These are phyloP conservation scores for Lasiosphaeriaceae sp. DNA, from an alignment of 495 filamentous ascomycete genomes.

Conservation along the genomic window DNA sequence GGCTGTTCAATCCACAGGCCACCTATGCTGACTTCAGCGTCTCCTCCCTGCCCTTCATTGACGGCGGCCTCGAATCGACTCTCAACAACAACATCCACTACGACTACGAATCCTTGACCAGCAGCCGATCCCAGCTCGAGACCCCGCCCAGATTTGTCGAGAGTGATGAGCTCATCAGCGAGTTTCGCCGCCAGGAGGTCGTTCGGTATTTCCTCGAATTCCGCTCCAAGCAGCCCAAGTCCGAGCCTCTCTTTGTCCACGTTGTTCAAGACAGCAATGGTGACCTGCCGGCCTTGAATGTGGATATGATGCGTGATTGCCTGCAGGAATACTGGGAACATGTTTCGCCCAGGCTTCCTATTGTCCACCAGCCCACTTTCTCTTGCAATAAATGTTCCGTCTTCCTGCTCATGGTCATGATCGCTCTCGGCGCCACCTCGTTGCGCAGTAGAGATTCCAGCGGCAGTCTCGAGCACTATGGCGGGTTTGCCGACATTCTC, in stretches of 20 bases:
- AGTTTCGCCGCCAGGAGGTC: slow-evolving; percentile 76
- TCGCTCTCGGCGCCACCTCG: slow-evolving; percentile 87
- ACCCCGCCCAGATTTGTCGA: slow-evolving; percentile 65
- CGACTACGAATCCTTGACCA: slow-evolving; percentile 50
- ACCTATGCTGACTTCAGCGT: slow-evolving; percentile 38
- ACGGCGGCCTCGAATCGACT: slow-evolving; percentile 47
- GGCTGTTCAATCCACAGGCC: slow-evolving; percentile 46
- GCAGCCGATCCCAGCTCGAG: slow-evolving; percentile 69
- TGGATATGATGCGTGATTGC: slow-evolving; percentile 90
- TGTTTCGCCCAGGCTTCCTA: slow-evolving; percentile 88
- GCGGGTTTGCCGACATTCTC: slow-evolving; percentile 76
- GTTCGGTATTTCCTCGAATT: slow-evolving; percentile 74
- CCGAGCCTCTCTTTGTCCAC: slow-evolving; percentile 64
- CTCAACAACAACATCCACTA: slow-evolving; percentile 51
- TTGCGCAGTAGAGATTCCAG: slow-evolving; percentile 71
- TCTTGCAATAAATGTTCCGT: slow-evolving; percentile 75
- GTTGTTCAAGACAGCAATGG: slow-evolving; percentile 67
- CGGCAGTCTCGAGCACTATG: slow-evolving; percentile 63
- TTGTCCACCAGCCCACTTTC: slow-evolving; percentile 91
- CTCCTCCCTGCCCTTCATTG: slow-evolving; percentile 41
- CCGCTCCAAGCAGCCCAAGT: slow-evolving; percentile 68
- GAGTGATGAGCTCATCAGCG: slow-evolving; percentile 73
- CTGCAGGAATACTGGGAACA: slow-evolving; percentile 90
- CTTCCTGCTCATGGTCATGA: slow-evolving; percentile 78
- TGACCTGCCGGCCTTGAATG: slow-evolving; percentile 67